Evolutionary conservation across 768 basidiomycete species (phyloP), one percentile per base, ranked within the genome.

Genomic region (Leucocoprinus leucothites): DNA sequence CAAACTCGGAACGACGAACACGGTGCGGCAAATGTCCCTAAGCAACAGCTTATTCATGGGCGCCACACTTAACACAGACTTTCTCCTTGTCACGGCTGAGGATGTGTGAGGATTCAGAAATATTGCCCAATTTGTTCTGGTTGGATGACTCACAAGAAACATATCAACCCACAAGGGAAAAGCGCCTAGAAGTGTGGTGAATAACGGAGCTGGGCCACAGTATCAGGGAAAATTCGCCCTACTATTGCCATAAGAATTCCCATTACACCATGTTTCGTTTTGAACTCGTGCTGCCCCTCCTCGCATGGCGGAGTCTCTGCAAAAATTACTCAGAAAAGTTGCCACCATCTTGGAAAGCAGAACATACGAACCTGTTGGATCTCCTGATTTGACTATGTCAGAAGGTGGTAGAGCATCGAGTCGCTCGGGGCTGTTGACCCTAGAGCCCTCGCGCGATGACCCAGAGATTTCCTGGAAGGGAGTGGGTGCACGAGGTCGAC

Each of bases 111-210:
- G 7, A n/a, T 13, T 38, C 16, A 38, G 1, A 40, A 38, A n/a
- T 13, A 13, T 4, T 34, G 31, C 31, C n/a, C n/a, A n/a, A n/a
- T n/a, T n/a, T n/a, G n/a, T 5, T 31, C 11, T 11, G 28, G 28
- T 8, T 3, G 18, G 24, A 25, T 3, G 9, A 46, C 52, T 46
- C 26, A 53, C 52, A 46, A 47, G 34, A 46, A 46, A 14, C 52
- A 53, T 53, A 53, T 36, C 31, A 53, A 19, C 4, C 52, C 52
- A 26, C 52, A 53, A 16, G 52, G 52, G 36, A 53, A 53, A 24
- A 28, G 34, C 11, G 44, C 52, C 52, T 53, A n/a, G 9, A 38
- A n/a, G 3, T 13, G 16, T 38, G 38, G 16, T 38, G 11, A 38
- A 38, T 3, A 35, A 18, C n/a, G 35, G 21, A 38, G 16, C 16